A percentile compares a stretch with the other conserved stretches of the same genome.
These are phyloP conservation scores for Ganoderma resinaceum DNA, from an alignment of 1,284 basidiomycete genomes.

Conservation along the genomic window DNA sequence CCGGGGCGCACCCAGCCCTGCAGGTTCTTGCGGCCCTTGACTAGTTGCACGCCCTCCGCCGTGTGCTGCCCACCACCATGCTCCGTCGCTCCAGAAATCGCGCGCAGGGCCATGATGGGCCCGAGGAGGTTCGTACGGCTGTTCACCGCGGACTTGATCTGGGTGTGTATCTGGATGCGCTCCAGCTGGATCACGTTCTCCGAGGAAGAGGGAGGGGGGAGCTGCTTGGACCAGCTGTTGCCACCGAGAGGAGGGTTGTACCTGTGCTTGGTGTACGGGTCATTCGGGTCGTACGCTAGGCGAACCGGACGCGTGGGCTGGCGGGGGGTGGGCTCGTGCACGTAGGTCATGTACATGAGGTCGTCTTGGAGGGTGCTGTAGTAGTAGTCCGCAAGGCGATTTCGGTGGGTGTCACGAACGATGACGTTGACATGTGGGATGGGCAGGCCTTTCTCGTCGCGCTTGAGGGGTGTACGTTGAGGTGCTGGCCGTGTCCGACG, in stretches of 20 bases:
- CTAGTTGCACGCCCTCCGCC: slow-evolving; percentile 82
- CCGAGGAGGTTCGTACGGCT: slow-evolving; percentile 84
- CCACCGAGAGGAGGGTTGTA: slow-evolving; percentile 80
- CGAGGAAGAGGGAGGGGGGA: slow-evolving; percentile 66
- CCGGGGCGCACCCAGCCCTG: slow-evolving; percentile 90
- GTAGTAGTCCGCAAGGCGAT: slow-evolving; percentile 88
- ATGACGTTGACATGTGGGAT: slow-evolving; percentile 69
- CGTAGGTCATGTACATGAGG: slow-evolving; percentile 96
- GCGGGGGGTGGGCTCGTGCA: slow-evolving; percentile 67
- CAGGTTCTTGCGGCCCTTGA: slow-evolving; percentile 80
- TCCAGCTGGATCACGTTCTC: slow-evolving; percentile 82
- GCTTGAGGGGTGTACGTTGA: slow-evolving; percentile 50
- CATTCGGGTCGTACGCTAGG: slow-evolving; percentile 75
- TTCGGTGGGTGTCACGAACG: slow-evolving; percentile 77
- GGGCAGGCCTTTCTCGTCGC: slow-evolving; percentile 62
- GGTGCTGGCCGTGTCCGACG: slow-evolving; percentile 37
- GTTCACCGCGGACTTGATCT: slow-evolving; percentile 81
- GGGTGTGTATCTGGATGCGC: slow-evolving; percentile 84
- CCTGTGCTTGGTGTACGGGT: slow-evolving; percentile 83
- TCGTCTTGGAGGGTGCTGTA: slow-evolving; percentile 83
- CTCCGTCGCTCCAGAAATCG: slow-evolving; percentile 86
- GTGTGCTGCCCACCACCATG: slow-evolving; percentile 73
- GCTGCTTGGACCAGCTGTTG: slow-evolving; percentile 67
- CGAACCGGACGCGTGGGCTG: slow-evolving; percentile 64
- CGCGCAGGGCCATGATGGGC: slow-evolving; percentile 87